These are phyloP conservation scores for Pyrenophora seminiperda DNA, from an alignment of 2,329 filamentous ascomycete species.

Conservation along the genomic window DNA sequence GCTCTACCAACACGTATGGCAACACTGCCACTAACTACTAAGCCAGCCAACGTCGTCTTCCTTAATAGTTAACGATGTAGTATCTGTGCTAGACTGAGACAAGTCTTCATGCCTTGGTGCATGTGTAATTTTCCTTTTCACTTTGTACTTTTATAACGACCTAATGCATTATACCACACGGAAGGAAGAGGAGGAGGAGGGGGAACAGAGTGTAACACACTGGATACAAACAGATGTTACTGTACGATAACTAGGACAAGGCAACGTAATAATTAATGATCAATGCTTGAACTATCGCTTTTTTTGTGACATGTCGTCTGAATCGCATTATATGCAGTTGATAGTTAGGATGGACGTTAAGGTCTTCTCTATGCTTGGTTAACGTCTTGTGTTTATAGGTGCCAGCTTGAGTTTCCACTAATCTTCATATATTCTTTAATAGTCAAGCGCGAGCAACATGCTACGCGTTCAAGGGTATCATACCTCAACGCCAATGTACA, in stretches of 20 bases:
- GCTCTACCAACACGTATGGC: conserved; percentile 47
- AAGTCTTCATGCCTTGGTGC: neutral
- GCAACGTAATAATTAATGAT: conserved; percentile 21
- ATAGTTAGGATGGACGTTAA: neutral
- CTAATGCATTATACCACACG: conserved; percentile 34
- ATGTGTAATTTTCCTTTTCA: conserved; percentile 1
- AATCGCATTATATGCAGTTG: too few relatives aligned
- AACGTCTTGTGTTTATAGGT: too few relatives aligned
- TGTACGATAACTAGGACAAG: conserved; percentile 13
- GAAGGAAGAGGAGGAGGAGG: neutral
- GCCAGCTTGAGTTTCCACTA: too few relatives aligned
- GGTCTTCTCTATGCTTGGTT: too few relatives aligned
- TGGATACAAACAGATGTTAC: neutral
- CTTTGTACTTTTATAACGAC: conserved; percentile 13
- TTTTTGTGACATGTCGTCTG: neutral
- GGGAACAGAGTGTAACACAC: neutral
- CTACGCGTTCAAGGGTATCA: conserved; percentile 12
- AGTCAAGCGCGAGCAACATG: too few relatives aligned
- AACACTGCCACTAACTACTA: conserved; percentile 19
- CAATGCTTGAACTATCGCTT: neutral
- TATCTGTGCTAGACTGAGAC: neutral
- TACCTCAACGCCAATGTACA: conserved; percentile 10
- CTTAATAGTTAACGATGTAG: neutral
- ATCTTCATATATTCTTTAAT: neutral
- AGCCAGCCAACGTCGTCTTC: neutral